A percentile compares a stretch with the other conserved stretches of the same genome.
Conservation (phyloP, 2,329 filamentous ascomycete genomes). For the Metarhizium album region DNA sequence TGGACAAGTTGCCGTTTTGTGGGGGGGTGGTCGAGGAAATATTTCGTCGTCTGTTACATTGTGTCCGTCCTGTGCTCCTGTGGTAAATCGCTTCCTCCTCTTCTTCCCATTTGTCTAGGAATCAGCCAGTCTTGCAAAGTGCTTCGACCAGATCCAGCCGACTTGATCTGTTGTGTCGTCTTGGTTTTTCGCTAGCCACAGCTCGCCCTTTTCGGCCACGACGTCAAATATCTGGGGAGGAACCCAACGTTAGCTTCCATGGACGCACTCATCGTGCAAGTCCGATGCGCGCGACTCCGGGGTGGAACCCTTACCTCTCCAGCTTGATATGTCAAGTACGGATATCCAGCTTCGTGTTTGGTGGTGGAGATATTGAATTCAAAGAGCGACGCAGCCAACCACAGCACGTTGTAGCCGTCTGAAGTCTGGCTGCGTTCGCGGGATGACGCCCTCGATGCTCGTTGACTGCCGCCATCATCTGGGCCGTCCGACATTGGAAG, state of each 20-base stretch:
- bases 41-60: constrained; percentile 1
- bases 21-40: not conserved
- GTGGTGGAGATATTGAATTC: constrained; percentile 95
- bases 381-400: constrained; percentile 86
- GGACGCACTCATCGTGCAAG: not conserved
- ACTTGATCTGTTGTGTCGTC: constrained; percentile 71
- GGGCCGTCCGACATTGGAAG: constrained; percentile 65
- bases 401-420: constrained; percentile 63
- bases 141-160: constrained; percentile 99
- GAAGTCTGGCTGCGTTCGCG: constrained; percentile 42
- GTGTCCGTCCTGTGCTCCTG: constrained; percentile 1
- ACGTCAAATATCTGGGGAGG: constrained; percentile 69
- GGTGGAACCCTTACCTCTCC: constrained; percentile 62
- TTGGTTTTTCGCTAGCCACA: constrained; percentile 96
- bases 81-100: too few species aligned
- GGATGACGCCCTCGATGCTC: constrained; percentile 49
- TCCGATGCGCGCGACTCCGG: too few species aligned
- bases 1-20: not conserved
- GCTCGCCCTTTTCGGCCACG: constrained; percentile 90
- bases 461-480: constrained; percentile 35
- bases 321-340: constrained; percentile 89
- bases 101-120: constrained; percentile 20
- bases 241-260: constrained; percentile 1
- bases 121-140: constrained; percentile 66
- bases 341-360: constrained; percentile 86